Evolutionary conservation across 176 grass and related monocot genomes (phyloP).

Genomic region (Triticum urartu): DNA sequence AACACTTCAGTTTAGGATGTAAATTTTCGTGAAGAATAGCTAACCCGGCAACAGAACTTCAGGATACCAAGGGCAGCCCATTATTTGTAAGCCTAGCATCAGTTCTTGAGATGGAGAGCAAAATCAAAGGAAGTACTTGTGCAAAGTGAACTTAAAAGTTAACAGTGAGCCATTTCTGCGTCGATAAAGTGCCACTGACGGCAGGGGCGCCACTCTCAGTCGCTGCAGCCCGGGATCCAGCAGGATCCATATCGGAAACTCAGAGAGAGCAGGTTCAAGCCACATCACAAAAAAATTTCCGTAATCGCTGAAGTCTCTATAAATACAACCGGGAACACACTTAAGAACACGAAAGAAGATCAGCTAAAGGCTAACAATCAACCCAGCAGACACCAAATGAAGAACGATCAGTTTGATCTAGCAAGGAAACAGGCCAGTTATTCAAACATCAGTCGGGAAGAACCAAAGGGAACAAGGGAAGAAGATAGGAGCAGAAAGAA

Average conservation of each 20-base stretch:
- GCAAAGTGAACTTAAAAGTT: not conserved
- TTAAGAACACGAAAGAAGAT: not conserved
- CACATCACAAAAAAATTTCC: not conserved
- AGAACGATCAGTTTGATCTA: not conserved
- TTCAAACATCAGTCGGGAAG: not conserved
- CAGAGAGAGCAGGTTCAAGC: not conserved
- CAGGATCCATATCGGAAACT: not conserved
- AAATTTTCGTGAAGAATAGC: not conserved
- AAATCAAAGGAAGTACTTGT: not conserved
- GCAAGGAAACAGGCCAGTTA: not conserved
- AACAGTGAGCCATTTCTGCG: not conserved
- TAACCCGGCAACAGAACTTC: not conserved
- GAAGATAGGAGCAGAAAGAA: not conserved
- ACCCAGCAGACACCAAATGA: not conserved
- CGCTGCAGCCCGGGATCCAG: not conserved
- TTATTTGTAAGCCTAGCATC: not conserved
- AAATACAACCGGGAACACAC: not conserved
- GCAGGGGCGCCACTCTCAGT: not conserved
- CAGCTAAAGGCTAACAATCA: not conserved
- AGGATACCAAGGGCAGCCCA: not conserved
- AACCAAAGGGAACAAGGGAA: not conserved
- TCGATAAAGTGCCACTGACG: not conserved
- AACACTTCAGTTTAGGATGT: conserved; percentile 20
- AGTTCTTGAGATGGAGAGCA: not conserved
- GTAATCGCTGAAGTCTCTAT: not conserved